These are phyloP conservation scores for Lindgomyces ingoldianus DNA, from an alignment of 495 filamentous ascomycete genomes.

Conservation along the genomic window DNA sequence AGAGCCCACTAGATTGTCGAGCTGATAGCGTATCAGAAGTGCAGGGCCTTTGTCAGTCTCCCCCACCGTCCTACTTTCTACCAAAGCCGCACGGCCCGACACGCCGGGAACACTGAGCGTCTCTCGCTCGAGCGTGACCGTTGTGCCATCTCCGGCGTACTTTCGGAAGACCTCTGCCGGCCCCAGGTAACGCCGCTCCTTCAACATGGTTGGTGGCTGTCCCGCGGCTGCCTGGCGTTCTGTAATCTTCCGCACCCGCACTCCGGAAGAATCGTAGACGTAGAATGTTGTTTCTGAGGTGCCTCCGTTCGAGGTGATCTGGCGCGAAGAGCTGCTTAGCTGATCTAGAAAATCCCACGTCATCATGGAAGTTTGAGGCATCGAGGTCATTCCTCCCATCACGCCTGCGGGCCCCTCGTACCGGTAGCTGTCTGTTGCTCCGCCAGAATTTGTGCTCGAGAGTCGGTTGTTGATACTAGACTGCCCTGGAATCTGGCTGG, in stretches of 20 bases:
- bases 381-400: not conserved
- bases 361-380: slow-evolving; percentile 14
- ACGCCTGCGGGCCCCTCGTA: not conserved
- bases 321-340: not conserved
- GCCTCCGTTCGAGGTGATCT: not conserved
- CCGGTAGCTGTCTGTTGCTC: not conserved
- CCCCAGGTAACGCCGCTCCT: slow-evolving; percentile 36
- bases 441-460: not conserved
- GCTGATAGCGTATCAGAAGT: slow-evolving; percentile 32
- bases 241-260: slow-evolving; percentile 6
- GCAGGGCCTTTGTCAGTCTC: not conserved
- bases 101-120: slow-evolving; percentile 11
- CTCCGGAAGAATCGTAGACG: not conserved
- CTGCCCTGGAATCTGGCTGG: not conserved
- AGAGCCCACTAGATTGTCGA: slow-evolving; percentile 31
- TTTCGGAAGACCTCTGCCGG: slow-evolving; percentile 28
- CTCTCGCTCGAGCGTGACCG: not conserved
- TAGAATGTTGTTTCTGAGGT: slow-evolving; percentile 10
- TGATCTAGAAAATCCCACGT: slow-evolving; percentile 25
- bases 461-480: not conserved
- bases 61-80: slow-evolving; percentile 18
- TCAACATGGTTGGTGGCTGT: slow-evolving; percentile 21
- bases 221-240: not conserved
- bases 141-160: slow-evolving; percentile 16
- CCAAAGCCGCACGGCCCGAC: not conserved